A percentile compares a stretch with the other conserved stretches of the same genome.
Evolutionary conservation across 164 flowering plant genomes (phyloP).

Genomic region (Tetracentron sinense): DNA sequence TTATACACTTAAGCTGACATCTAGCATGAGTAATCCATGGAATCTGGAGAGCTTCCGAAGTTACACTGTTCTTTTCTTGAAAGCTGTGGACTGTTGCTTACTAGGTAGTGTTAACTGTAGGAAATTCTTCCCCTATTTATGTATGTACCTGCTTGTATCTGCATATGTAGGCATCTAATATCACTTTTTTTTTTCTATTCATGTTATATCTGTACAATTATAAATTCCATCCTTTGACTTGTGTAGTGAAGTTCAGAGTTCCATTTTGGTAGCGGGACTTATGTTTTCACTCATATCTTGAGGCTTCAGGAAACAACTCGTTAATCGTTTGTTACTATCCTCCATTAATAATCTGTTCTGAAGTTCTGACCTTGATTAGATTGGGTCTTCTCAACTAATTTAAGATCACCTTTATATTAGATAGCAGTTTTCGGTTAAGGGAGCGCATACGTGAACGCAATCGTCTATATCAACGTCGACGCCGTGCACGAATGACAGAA

Average conservation of each 20-base stretch:
- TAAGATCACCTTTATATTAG: slow-evolving; percentile 8
- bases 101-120: not conserved
- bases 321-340: too few species aligned
- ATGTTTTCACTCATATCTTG: too few species aligned
- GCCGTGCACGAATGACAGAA: slow-evolving; percentile 28
- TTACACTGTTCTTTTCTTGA: not conserved
- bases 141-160: not conserved
- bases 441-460: slow-evolving; percentile 24
- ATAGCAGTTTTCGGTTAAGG: slow-evolving; percentile 14
- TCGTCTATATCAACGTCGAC: slow-evolving; percentile 25
- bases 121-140: too few species aligned
- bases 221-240: too few species aligned
- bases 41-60: not conserved
- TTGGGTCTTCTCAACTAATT: not conserved
- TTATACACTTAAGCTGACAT: too few species aligned
- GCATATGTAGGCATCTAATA: too few species aligned
- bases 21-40: not conserved
- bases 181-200: too few species aligned
- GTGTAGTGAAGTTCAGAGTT: too few species aligned
- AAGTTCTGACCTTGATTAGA: not conserved
- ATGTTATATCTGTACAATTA: too few species aligned
- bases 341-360: too few species aligned
- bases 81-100: not conserved
- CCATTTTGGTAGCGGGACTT: too few species aligned
- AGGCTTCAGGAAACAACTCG: too few species aligned